Evolutionary conservation across 495 filamentous ascomycete species (phyloP), one percentile per base, ranked within the genome.

Genomic region (Penicillium robsamsonii): DNA sequence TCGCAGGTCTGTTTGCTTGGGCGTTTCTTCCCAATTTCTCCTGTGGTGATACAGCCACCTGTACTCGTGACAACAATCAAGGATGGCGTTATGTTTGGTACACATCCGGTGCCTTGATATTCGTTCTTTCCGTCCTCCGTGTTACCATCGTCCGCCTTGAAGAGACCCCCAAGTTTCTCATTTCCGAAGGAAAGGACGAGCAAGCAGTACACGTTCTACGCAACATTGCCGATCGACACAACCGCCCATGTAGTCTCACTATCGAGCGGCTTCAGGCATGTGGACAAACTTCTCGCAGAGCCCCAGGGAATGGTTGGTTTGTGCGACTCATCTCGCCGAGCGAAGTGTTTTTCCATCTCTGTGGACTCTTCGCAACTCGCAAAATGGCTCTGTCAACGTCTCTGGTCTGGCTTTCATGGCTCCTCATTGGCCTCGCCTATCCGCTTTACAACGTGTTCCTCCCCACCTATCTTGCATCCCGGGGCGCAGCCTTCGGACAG

Each of bases 91-190:
- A 84, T 57, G 66, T 82, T 11, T 69, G 75, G 58, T 82, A 81
- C 65, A 81, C 85, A 2, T 78, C 75, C 38, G 87, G 87, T 17
- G 81, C 81, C 18, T 75, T 91, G 40, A 85, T 89, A 31, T 79
- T 91, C 44, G 68, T 83, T 44, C 80, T 92, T 72, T 84, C 79
- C 15, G 66, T 90, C 38, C 68, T 83, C 3, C 85, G 88, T 20
- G 64, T 90, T n/a, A 85, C 82, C 2, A 74, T 91, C 51, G 81
- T 92, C 60, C 78, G 81, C 1, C 73, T 91, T 4, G 72, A 77
- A 18, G 87, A 92, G 56, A 90, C 88, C 1, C 88, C 88, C 20
- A 90, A 89, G 58, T 91, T 85, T 62, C 81, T 89, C 1, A 64
- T 92, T 20, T 77, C 78, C 24, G 74, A 84, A 48, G 87, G 87